These are phyloP conservation scores for Polyplosphaeria fusca DNA, from an alignment of 495 filamentous ascomycete genomes.

Conservation along the genomic window DNA sequence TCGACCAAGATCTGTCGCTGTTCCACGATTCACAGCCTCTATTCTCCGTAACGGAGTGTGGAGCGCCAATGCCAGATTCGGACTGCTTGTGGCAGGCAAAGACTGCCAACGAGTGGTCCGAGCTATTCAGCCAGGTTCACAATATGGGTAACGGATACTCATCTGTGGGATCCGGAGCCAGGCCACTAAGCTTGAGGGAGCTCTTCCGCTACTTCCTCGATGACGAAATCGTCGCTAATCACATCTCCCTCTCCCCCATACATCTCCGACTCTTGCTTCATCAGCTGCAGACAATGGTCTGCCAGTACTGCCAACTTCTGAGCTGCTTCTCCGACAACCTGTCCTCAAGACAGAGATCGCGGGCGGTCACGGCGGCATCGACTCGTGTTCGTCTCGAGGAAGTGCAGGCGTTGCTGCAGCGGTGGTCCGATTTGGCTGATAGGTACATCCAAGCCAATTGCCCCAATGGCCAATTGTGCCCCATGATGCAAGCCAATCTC, in stretches of 20 bases:
- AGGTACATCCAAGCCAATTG: slow-evolving; percentile 40
- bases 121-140: slow-evolving; percentile 50
- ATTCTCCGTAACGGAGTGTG: slow-evolving; percentile 57
- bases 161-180: slow-evolving; percentile 43
- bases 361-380: slow-evolving; percentile 49
- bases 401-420: slow-evolving; percentile 53
- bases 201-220: slow-evolving; percentile 52
- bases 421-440: slow-evolving; percentile 56
- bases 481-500: slow-evolving; percentile 53
- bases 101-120: slow-evolving; percentile 47
- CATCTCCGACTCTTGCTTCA: slow-evolving; percentile 44
- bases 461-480: slow-evolving; percentile 39
- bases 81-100: slow-evolving; percentile 54
- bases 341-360: slow-evolving; percentile 37
- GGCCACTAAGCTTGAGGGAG: slow-evolving; percentile 53
- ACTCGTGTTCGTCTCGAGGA: slow-evolving; percentile 53
- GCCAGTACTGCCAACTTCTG: slow-evolving; percentile 43
- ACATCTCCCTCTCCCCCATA: slow-evolving; percentile 41
- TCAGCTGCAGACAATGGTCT: slow-evolving; percentile 42
- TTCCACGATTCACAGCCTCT: slow-evolving; percentile 60
- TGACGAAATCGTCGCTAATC: slow-evolving; percentile 42
- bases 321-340: slow-evolving; percentile 43
- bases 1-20: slow-evolving; percentile 62
- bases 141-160: slow-evolving; percentile 44
- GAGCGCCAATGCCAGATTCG: slow-evolving; percentile 54